These are phyloP conservation scores for Penicillium sp. DNA, from an alignment of 2,329 filamentous ascomycete species.

Conservation along the genomic window DNA sequence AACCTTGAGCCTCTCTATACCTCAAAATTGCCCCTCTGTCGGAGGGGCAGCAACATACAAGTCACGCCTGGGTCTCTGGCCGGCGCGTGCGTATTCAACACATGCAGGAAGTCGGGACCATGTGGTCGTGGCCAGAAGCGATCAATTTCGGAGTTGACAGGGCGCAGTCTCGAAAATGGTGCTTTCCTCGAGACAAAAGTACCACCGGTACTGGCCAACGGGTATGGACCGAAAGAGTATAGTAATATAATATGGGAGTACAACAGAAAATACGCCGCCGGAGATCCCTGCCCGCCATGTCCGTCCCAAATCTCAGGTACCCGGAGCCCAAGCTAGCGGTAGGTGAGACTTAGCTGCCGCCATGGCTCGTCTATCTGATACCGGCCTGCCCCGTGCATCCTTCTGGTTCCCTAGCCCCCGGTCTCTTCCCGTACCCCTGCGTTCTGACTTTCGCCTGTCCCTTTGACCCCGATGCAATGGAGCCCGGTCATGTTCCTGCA, in stretches of 20 bases:
- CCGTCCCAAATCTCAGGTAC: constrained; percentile 14
- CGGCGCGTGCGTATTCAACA: constrained; percentile 16
- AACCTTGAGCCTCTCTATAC: neutral
- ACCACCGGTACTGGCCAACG: neutral
- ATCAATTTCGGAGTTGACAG: neutral
- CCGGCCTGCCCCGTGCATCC: constrained; percentile 12
- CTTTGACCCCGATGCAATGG: neutral
- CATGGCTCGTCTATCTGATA: constrained; percentile 17
- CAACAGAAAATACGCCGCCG: constrained; percentile 14
- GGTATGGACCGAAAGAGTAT: too few species aligned
- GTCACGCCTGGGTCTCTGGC: constrained; percentile 5
- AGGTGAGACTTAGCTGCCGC: constrained; percentile 14
- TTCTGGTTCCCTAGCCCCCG: neutral
- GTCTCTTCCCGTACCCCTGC: neutral
- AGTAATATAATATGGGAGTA: neutral
- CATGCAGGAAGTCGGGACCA: constrained; percentile 3
- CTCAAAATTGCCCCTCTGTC: constrained; percentile 1
- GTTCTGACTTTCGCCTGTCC: constrained; percentile 5
- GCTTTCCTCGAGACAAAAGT: neutral
- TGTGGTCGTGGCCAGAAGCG: neutral
- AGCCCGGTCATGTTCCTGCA: constrained; percentile 12
- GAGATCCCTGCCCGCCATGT: constrained; percentile 20
- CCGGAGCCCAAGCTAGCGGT: constrained; percentile 8
- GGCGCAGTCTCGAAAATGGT: neutral
- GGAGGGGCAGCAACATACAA: constrained; percentile 1